A percentile compares a stretch with the other conserved stretches of the same genome.
phyloP scores from a whole-genome alignment of 2,329 filamentous ascomycete genomes.

The Calonectria pauciramosa region DNA sequence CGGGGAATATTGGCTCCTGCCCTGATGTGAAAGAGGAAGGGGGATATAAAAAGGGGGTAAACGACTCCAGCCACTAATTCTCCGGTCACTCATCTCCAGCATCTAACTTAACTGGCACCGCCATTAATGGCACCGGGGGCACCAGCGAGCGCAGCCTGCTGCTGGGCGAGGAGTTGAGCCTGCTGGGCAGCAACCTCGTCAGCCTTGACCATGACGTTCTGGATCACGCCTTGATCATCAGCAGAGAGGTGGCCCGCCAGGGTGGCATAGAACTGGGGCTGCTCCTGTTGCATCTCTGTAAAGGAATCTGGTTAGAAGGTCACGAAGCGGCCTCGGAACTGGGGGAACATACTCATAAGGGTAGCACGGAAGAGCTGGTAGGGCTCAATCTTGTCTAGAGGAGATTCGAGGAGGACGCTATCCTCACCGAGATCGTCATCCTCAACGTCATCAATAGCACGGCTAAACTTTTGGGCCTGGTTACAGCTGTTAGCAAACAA shows the following conservation, averaged over 20 bases:
- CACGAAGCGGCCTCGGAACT: background rate
- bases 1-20: slow-evolving; percentile 47
- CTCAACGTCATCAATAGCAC: slow-evolving; percentile 76
- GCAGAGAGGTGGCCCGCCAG: slow-evolving; percentile 83
- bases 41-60: slow-evolving; percentile 45
- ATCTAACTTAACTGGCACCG: slow-evolving; percentile 41
- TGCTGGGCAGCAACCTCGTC: slow-evolving; percentile 57
- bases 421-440: slow-evolving; percentile 95
- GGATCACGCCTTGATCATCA: slow-evolving; percentile 86
- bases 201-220: slow-evolving; percentile 79
- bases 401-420: slow-evolving; percentile 91
- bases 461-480: slow-evolving; percentile 86
- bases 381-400: slow-evolving; percentile 94
- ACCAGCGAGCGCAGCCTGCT: slow-evolving; percentile 42
- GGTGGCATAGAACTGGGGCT: slow-evolving; percentile 88
- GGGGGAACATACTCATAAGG: slow-evolving; percentile 78
- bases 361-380: slow-evolving; percentile 90
- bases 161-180: slow-evolving; percentile 46
- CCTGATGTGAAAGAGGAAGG: slow-evolving; percentile 44
- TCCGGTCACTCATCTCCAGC: slow-evolving; percentile 24
- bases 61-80: slow-evolving; percentile 43
- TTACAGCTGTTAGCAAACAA: slow-evolving; percentile 38
- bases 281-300: slow-evolving; percentile 87
- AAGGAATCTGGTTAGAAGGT: slow-evolving; percentile 46
- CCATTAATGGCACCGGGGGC: slow-evolving; percentile 41